Base-by-base conservation (phyloP, 1,139 yeast species). In the Candida buenavistaensis region DNA sequence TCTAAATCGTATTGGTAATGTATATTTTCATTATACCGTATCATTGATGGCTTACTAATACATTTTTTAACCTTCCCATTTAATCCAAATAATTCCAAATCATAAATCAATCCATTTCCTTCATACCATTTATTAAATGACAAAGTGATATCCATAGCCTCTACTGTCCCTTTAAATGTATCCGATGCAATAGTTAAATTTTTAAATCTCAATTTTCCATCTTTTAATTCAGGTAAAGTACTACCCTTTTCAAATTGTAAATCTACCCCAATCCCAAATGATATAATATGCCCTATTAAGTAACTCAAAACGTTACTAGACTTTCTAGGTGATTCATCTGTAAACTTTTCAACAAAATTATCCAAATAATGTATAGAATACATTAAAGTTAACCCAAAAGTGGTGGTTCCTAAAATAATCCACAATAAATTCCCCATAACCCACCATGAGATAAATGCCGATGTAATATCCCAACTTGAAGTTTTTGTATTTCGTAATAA, bases 121-220 rank as follows among this genome's bases (percentile, higher is more conserved):
- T 75, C 75, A 33, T 79, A 68, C 90, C 90, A 83, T 54, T 83
- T 83, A 29, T 70, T 68, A 43, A 83, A 75, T 1, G 85, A 78
- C 14, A 83, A 58, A 0, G 83, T 73, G 26, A 82, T 51, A 43
- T 77, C 78, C 42, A 82, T 60, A 12, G 77, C 69, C 35, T 80
- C 76, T 19, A 82, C 64, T 11, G 59, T 59, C 20, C 81, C 69
- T 8, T 62, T 55, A 22, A 69, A 60, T 13, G 45, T 45, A 3
- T 44, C 48, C 3, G 64, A 57, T 6, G 48, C 47, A 6, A 81
- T 49, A 22, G 56, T 55, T 5, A 83, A 60, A 46, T 80, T 76
- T 33, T 71, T 71, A 48, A 83, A 78, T 36, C 75, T 67, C 33
- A 84, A 75, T 59, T 72, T 78, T 0, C 90, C 88, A 39, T 74